Evolutionary conservation across 129 eudicot genomes (phyloP).

Genomic region (Pulicaria dysenterica): DNA sequence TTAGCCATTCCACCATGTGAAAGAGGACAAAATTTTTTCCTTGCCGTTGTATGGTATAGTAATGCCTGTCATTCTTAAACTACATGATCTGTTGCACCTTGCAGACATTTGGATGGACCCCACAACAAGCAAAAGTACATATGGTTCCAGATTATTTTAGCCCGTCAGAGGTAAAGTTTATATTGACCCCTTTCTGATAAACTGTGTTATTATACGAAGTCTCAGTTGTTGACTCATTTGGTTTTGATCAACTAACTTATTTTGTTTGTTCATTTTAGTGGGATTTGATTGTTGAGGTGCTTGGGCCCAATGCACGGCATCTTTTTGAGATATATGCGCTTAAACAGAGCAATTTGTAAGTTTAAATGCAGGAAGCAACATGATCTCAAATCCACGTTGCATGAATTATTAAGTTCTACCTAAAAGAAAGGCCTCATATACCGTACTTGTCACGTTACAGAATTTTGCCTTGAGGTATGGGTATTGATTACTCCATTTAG

Average conservation of each 20-base stretch:
- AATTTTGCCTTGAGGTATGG: slow-evolving; percentile 4
- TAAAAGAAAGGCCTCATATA: neutral
- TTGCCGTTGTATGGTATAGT: too few species aligned
- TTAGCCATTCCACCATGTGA: too few species aligned
- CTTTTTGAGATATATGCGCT: slow-evolving; percentile 87
- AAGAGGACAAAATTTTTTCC: too few species aligned
- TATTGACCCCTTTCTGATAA: slow-evolving; percentile 10
- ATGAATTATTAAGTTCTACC: neutral
- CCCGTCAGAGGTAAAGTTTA: slow-evolving; percentile 69
- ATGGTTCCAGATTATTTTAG: slow-evolving; percentile 84
- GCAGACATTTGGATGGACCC: slow-evolving; percentile 96
- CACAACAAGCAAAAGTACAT: slow-evolving; percentile 86
- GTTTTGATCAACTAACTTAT: slow-evolving; percentile 17
- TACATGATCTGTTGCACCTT: slow-evolving; percentile 23
- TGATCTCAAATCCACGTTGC: neutral
- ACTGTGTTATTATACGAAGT: slow-evolving; percentile 8
- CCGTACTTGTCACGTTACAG: neutral
- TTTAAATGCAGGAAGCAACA: slow-evolving; percentile 18
- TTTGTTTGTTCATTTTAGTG: slow-evolving; percentile 52
- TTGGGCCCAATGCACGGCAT: slow-evolving; percentile 89
- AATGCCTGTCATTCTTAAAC: neutral
- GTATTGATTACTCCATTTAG: neutral
- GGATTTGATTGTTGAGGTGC: slow-evolving; percentile 72
- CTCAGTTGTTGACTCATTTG: slow-evolving; percentile 1
- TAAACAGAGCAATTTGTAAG: slow-evolving; percentile 86